Evolutionary conservation across 1,139 yeast species (phyloP).

Genomic region (Kurtzmaniella quercitrusa): DNA sequence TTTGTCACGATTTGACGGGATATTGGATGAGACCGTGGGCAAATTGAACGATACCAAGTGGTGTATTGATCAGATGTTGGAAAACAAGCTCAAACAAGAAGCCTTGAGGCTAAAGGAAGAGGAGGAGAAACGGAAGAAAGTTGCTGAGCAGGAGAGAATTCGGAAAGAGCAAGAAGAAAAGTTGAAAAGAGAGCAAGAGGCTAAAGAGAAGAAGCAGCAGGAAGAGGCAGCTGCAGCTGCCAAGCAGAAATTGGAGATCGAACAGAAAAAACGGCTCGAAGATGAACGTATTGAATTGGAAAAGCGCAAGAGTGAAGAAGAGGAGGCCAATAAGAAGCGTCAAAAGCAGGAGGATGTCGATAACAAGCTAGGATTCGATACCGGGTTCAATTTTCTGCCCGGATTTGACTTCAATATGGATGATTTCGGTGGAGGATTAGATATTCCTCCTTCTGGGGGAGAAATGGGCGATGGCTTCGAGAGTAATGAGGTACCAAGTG

Average conservation of each 20-base stretch:
- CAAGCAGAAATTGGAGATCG: constrained; percentile 7
- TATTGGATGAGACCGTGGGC: constrained; percentile 40
- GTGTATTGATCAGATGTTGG: constrained; percentile 44
- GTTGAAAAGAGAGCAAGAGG: constrained; percentile 15
- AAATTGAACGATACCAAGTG: constrained; percentile 44
- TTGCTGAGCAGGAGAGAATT: constrained; percentile 20
- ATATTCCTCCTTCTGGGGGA: constrained; percentile 4
- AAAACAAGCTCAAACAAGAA: constrained; percentile 40
- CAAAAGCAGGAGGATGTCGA: constrained; percentile 9
- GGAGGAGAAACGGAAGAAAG: constrained; percentile 24
- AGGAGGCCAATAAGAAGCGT: constrained; percentile 11
- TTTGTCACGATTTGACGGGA: constrained; percentile 38
- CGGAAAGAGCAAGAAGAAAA: constrained; percentile 15
- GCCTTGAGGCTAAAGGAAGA: constrained; percentile 40
- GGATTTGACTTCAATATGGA: constrained; percentile 29
- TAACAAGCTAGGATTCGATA: constrained; percentile 10
- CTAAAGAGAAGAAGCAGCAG: constrained; percentile 11
- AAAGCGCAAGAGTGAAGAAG: constrained; percentile 13
- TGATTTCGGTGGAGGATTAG: constrained; percentile 14
- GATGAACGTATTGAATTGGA: constrained; percentile 8
- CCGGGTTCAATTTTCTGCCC: constrained; percentile 18
- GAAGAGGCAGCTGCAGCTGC: constrained; percentile 15
- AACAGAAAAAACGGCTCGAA: constrained; percentile 11
- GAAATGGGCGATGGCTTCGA: constrained; percentile 3
- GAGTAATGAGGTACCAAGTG: constrained; percentile 5